These are phyloP conservation scores for Suillus weaverae DNA, from an alignment of 768 basidiomycete genomes.

Conservation along the genomic window DNA sequence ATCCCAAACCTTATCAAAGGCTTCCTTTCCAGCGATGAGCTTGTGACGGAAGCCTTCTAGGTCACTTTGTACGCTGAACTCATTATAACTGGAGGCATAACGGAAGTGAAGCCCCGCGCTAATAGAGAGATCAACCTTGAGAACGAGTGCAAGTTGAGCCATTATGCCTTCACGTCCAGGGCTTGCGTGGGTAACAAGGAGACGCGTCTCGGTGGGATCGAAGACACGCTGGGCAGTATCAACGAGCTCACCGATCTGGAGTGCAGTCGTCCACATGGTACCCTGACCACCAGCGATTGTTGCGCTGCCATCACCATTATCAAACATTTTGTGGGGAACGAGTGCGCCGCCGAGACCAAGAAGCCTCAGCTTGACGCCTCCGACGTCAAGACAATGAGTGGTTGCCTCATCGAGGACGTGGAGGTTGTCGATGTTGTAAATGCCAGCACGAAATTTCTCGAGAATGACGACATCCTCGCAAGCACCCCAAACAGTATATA, in stretches of 20 bases:
- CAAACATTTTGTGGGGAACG: conserved; percentile 92
- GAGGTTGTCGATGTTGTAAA: conserved; percentile 86
- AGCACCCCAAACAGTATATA: conserved; percentile 96
- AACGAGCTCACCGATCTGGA: conserved; percentile 97
- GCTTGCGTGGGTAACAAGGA: conserved; percentile 89
- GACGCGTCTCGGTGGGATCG: conserved; percentile 90
- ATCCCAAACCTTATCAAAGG: conserved; percentile 93
- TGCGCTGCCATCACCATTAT: conserved; percentile 89
- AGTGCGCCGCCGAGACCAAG: conserved; percentile 97
- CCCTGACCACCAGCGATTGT: conserved; percentile 99
- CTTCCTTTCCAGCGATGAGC: conserved; percentile 71
- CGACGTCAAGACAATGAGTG: conserved; percentile 88
- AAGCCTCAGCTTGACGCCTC: conserved; percentile 89
- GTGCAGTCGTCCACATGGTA: conserved; percentile 97
- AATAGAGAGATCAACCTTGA: conserved; percentile 93
- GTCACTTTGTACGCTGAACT: conserved; percentile 90
- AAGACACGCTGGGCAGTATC: conserved; percentile 95
- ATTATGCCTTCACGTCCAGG: conserved; percentile 93
- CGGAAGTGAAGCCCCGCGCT: conserved; percentile 97
- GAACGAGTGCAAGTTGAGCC: conserved; percentile 81
- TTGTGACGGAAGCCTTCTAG: conserved; percentile 87
- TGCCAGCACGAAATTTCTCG: conserved; percentile 86
- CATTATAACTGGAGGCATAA: conserved; percentile 94
- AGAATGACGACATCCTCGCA: conserved; percentile 94
- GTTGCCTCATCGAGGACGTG: conserved; percentile 94